These are phyloP conservation scores for Emergomyces orientalis DNA, from an alignment of 2,329 filamentous ascomycete genomes.

Conservation along the genomic window DNA sequence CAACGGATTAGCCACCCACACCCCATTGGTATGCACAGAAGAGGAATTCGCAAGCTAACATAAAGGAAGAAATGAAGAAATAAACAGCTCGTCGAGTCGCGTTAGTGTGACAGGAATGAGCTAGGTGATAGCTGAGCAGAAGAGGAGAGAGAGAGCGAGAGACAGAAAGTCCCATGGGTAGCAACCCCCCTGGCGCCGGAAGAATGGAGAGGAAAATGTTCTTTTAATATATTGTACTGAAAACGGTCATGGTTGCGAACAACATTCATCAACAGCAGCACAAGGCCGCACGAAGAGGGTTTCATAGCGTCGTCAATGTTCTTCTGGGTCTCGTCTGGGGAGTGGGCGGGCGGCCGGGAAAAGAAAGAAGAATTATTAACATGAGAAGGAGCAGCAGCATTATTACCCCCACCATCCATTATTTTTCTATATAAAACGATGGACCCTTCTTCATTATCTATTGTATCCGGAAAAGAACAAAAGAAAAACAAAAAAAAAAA, in stretches of 20 bases:
- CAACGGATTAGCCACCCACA: too few species aligned
- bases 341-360: not conserved
- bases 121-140: too few species aligned
- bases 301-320: too few species aligned
- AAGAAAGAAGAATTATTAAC: not conserved
- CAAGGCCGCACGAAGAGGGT: too few species aligned
- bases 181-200: not conserved
- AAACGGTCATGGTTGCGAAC: too few species aligned
- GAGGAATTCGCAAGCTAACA: not conserved
- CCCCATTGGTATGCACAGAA: not conserved
- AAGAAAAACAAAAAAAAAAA: not conserved
- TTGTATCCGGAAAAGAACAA: not conserved
- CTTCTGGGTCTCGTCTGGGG: not conserved
- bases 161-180: not conserved
- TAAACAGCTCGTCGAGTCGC: not conserved
- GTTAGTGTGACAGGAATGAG: too few species aligned
- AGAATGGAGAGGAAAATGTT: slow-evolving; percentile 1
- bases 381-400: not conserved
- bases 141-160: not conserved
- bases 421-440: not conserved
- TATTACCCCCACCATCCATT: not conserved
- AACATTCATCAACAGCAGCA: too few species aligned
- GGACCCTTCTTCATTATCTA: not conserved
- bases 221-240: too few species aligned
- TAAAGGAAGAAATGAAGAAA: not conserved